Conservation (phyloP, 768 basidiomycete genomes). For the Kondoa malvinella region DNA sequence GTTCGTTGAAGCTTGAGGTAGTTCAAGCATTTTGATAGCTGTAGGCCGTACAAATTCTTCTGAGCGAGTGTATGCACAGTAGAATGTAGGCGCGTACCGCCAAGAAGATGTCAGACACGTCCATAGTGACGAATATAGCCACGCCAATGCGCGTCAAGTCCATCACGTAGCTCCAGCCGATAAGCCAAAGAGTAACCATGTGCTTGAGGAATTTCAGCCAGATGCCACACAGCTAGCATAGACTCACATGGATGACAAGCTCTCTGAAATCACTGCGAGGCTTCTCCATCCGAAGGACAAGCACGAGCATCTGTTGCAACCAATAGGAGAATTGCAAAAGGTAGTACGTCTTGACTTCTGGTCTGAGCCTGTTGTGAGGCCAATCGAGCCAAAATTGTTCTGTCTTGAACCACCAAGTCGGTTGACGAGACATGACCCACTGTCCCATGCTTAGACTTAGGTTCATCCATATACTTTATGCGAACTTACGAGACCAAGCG, state of each 20-base stretch:
- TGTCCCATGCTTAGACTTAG: constrained; percentile 32
- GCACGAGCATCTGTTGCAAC: constrained; percentile 78
- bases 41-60: not conserved
- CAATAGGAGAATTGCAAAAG: constrained; percentile 86
- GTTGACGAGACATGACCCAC: constrained; percentile 65
- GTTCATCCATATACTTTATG: not conserved
- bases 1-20: constrained; percentile 56
- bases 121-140: constrained; percentile 90
- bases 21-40: constrained; percentile 75
- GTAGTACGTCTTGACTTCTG: constrained; percentile 75
- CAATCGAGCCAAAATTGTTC: constrained; percentile 61
- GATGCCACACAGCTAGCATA: not conserved
- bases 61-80: no score
- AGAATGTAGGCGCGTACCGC: constrained; percentile 42
- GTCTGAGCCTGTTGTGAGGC: constrained; percentile 45
- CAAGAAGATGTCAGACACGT: constrained; percentile 74
- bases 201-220: constrained; percentile 40
- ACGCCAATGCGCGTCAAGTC: constrained; percentile 47
- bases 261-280: constrained; percentile 81
- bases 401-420: constrained; percentile 72
- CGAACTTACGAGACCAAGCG: constrained; percentile 58
- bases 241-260: constrained; percentile 52
- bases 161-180: constrained; percentile 47
- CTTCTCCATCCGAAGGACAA: constrained; percentile 73
- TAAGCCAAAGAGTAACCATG: constrained; percentile 80